Percentiles rank a stretch among this genome's conserved stretches.
These are phyloP conservation scores for Boletus chippewaensis DNA, from an alignment of 1,284 basidiomycete species.

Conservation along the genomic window DNA sequence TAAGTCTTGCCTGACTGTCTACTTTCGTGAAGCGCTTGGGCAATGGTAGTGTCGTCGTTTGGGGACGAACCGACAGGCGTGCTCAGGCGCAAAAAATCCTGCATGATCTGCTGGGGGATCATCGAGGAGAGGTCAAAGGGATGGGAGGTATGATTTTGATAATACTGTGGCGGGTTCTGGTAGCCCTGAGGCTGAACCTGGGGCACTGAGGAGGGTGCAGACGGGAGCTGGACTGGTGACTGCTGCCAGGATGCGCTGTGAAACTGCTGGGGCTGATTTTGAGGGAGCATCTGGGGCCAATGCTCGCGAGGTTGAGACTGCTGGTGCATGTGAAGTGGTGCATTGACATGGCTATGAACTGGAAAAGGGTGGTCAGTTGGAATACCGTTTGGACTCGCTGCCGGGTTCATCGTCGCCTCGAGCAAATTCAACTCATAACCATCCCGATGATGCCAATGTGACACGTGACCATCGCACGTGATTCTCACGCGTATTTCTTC, in stretches of 20 bases:
- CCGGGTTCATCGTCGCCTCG: slow-evolving; percentile 18
- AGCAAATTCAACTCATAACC: neutral
- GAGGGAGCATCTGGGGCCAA: slow-evolving; percentile 23
- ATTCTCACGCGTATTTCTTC: neutral
- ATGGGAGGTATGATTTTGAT: slow-evolving; percentile 12
- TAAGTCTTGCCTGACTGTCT: slow-evolving; percentile 34
- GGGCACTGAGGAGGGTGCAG: slow-evolving; percentile 11
- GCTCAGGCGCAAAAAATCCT: slow-evolving; percentile 47
- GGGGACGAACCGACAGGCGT: slow-evolving; percentile 45
- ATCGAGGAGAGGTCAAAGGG: slow-evolving; percentile 30
- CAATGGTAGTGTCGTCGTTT: slow-evolving; percentile 49
- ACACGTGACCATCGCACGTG: slow-evolving; percentile 17
- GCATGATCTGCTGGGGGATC: slow-evolving; percentile 44
- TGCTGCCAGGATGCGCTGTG: slow-evolving; percentile 24
- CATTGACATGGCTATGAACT: slow-evolving; percentile 1
- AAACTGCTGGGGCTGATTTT: slow-evolving; percentile 21
- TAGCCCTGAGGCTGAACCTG: slow-evolving; percentile 22
- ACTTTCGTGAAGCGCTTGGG: slow-evolving; percentile 38
- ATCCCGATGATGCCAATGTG: neutral
- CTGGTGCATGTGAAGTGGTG: slow-evolving; percentile 15
- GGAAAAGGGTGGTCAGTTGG: slow-evolving; percentile 15
- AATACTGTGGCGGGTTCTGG: slow-evolving; percentile 18
- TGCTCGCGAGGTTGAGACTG: slow-evolving; percentile 18
- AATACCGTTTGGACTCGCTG: slow-evolving; percentile 13
- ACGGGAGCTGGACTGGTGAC: slow-evolving; percentile 16